These are phyloP conservation scores for Caloboletus firmus DNA, from an alignment of 1,284 basidiomycete genomes.

Conservation along the genomic window DNA sequence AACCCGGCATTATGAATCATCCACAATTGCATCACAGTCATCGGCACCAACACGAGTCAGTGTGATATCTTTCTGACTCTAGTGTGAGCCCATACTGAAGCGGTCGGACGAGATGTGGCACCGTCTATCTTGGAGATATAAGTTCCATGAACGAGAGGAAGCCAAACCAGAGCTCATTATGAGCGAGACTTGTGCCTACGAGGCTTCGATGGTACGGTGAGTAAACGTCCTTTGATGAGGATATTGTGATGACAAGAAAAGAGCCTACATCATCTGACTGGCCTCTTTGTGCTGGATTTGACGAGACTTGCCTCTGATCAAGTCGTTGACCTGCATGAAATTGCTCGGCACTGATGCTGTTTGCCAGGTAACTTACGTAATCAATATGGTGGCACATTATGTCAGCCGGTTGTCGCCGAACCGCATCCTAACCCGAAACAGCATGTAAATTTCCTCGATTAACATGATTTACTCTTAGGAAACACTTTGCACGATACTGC, in stretches of 20 bases:
- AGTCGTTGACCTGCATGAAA: neutral
- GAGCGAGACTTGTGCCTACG: neutral
- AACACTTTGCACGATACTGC: neutral
- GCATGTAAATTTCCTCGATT: too few species aligned
- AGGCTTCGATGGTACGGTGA: neutral
- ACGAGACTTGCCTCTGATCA: constrained; percentile 7
- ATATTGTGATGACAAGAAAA: neutral
- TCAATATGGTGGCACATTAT: neutral
- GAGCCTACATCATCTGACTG: constrained; percentile 8
- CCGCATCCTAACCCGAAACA: too few species aligned
- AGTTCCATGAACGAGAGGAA: neutral
- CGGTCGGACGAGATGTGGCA: neutral
- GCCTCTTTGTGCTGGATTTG: neutral
- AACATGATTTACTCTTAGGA: too few species aligned
- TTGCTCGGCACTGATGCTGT: neutral
- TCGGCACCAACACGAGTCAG: neutral
- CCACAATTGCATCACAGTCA: too few species aligned
- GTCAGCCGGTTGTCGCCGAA: neutral
- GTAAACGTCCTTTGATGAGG: neutral
- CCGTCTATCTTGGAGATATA: neutral
- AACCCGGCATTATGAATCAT: neutral
- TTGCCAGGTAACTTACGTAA: neutral
- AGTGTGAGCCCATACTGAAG: too few species aligned
- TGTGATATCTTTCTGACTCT: neutral
- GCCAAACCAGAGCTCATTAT: neutral